Evolutionary conservation across 768 basidiomycete species (phyloP).

Genomic region (Lactarius tabidus): DNA sequence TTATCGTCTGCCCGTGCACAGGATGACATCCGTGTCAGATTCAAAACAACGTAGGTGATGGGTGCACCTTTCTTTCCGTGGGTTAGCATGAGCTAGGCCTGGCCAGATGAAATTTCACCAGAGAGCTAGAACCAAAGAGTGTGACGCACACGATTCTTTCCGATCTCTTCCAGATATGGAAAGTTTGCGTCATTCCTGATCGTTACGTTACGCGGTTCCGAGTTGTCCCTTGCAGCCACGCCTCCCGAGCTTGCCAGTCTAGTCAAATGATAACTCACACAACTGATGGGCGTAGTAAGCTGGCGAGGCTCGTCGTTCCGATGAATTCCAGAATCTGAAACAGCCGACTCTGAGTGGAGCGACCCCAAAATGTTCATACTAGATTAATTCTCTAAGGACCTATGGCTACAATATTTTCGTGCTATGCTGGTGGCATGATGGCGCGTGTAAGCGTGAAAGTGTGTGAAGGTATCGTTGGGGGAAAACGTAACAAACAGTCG

Average conservation of each 20-base stretch:
- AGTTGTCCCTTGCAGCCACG: neutral
- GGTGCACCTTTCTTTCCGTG: neutral
- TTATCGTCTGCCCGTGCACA: neutral
- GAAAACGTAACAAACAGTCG: neutral
- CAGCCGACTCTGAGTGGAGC: too few relatives aligned
- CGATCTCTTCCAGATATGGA: neutral
- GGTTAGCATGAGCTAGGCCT: neutral
- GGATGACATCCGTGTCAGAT: neutral
- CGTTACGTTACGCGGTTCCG: neutral
- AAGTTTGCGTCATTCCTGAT: neutral
- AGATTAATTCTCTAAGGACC: neutral
- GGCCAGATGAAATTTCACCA: neutral
- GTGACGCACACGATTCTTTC: too few relatives aligned
- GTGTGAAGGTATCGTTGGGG: neutral
- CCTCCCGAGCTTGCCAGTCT: neutral
- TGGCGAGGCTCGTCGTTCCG: neutral
- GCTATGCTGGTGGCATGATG: neutral
- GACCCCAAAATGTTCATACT: neutral
- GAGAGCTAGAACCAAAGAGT: neutral
- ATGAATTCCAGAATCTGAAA: neutral
- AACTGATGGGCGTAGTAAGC: neutral
- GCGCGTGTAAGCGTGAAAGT: neutral
- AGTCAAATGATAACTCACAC: neutral
- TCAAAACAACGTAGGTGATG: neutral
- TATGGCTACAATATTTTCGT: constrained; percentile 14